Evolutionary conservation across 495 filamentous ascomycete genomes (phyloP).

Genomic region (Xylaria sp.): DNA sequence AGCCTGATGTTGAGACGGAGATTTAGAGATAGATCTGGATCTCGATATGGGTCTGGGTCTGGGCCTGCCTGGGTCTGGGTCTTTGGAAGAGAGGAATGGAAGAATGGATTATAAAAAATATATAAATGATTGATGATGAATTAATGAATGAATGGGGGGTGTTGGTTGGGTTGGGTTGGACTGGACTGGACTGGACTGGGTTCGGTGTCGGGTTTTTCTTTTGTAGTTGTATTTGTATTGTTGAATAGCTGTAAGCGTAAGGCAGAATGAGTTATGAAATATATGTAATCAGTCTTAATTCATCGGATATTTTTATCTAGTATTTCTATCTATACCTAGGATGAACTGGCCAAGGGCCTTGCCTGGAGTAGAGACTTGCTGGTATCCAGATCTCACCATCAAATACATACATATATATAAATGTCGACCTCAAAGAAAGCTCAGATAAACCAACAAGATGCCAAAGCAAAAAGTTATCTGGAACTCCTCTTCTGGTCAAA

Average conservation of each 20-base stretch:
- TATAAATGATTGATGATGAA: too few relatives aligned
- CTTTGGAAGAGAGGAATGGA: too few relatives aligned
- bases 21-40: too few relatives aligned
- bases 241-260: neutral
- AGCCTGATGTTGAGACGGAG: constrained; percentile 76
- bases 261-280: constrained; percentile 36
- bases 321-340: neutral
- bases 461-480: constrained; percentile 10
- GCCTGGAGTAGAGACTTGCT: too few relatives aligned
- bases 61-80: too few relatives aligned
- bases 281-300: neutral
- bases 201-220: neutral
- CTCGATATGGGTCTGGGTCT: too few relatives aligned
- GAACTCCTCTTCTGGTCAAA: neutral
- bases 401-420: neutral
- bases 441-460: neutral
- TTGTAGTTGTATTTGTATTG: constrained; percentile 10
- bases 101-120: too few relatives aligned
- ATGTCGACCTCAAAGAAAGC: constrained; percentile 22
- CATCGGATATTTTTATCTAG: neutral
- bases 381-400: neutral
- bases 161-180: neutral
- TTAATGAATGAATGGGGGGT: constrained; percentile 3
- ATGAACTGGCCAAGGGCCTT: neutral
- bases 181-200: too few relatives aligned